Evolutionary conservation across 441 rosid genomes (phyloP), one percentile per base, ranked within the genome.

Genomic region (Kokia cookei): DNA sequence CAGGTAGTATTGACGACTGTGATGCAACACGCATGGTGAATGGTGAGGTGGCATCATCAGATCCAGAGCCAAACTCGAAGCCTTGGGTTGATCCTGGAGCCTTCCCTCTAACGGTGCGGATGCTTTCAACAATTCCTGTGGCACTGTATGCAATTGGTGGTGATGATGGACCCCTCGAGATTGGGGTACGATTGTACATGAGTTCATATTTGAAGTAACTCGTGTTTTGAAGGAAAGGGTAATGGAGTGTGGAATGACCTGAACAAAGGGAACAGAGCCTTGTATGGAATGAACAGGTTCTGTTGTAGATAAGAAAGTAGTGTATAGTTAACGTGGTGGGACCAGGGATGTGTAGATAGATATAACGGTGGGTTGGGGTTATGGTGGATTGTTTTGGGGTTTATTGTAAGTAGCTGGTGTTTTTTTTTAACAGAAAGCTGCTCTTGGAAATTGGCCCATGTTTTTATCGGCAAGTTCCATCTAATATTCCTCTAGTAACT

Each of bases 61-160:
- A 48, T 70, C 14, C 37, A 27, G 76, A 67, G 73, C 65, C 74
- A 19, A 43, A 67, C 63, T 68, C 58, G 43, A 79, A 57, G 47
- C 70, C 76, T 4, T 82, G 69, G 48, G 75, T 89, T 47, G 80
- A 24, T 60, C 98, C 98, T 55, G 81, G 68, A 67, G 89, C 87
- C 69, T 93, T 89, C 59, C 98, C 99, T 11, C 37, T 90, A 73
- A 95, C 97, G 0, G 51, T 93, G 22, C 84, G 73, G 37, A 75
- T 80, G 19, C 93, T 91, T 43, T 86, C 99, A 32, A 90, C 94
- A 60, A 89, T 95, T 78, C 91, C 97, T 0, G 95, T 93, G 59
- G 97, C 86, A 11, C 89, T 95, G 66, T 82, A 88, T 80, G 97
- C 97, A 1, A 79, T 87, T 62, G 97, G 97, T 40, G 99, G 99